Conservation (phyloP, 1,284 basidiomycete species). For the Cystobasidiaceae sp. region DNA sequence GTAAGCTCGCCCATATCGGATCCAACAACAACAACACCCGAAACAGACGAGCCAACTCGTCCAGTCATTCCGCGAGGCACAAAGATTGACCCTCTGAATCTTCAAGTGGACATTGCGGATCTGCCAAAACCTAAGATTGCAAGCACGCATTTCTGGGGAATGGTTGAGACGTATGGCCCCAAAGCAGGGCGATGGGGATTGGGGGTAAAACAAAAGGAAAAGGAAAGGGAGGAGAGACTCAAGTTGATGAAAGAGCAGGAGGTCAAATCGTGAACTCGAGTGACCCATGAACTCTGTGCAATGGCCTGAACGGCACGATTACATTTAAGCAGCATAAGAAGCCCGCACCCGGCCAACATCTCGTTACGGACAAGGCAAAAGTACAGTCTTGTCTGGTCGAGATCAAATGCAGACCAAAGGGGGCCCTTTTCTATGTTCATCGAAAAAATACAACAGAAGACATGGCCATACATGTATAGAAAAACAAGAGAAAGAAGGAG, state of each 20-base stretch:
- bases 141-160: slow-evolving; percentile 25
- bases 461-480: no score
- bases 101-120: slow-evolving; percentile 4
- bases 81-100: slow-evolving; percentile 14
- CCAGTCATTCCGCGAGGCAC: background rate
- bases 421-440: no score
- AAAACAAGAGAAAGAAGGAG: no score
- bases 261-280: background rate
- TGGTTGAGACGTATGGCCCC: slow-evolving; percentile 17
- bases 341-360: no score
- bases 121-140: slow-evolving; percentile 26
- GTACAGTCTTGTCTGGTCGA: no score
- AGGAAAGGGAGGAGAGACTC: slow-evolving; percentile 3
- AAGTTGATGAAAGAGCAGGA: slow-evolving; percentile 11
- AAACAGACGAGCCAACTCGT: background rate
- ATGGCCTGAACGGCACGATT: no score
- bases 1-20: background rate
- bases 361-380: no score
- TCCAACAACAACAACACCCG: background rate
- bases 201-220: slow-evolving; percentile 17
- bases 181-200: slow-evolving; percentile 23
- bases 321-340: no score
- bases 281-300: background rate
- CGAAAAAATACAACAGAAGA: no score
- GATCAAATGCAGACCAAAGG: no score